Conservation (phyloP, 768 basidiomycete genomes). For the Phlegmacium glaucopus region DNA sequence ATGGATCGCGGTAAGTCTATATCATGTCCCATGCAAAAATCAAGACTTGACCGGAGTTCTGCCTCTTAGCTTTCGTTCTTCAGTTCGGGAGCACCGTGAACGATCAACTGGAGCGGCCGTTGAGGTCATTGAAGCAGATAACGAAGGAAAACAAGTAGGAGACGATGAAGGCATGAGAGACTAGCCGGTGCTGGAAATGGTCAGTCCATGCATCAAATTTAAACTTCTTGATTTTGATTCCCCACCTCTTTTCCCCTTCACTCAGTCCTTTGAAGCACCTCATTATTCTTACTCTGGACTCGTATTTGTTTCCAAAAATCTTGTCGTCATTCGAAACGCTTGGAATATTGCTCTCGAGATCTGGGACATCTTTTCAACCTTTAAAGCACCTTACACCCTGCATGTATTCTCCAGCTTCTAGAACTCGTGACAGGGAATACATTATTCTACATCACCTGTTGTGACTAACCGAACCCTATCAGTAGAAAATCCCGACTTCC, state of each 20-base stretch:
- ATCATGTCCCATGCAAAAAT: too few relatives aligned
- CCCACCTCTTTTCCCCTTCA: background rate
- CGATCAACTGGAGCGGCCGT: too few relatives aligned
- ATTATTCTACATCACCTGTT: constrained; percentile 28
- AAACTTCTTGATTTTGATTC: background rate
- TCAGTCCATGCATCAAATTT: constrained; percentile 15
- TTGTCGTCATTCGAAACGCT: constrained; percentile 33
- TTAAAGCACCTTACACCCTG: constrained; percentile 3
- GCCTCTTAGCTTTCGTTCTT: too few relatives aligned
- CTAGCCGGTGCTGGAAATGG: constrained; percentile 31
- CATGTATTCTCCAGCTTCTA: constrained; percentile 29
- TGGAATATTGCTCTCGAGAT: constrained; percentile 28
- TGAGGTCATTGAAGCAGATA: too few relatives aligned
- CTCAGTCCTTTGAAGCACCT: constrained; percentile 17
- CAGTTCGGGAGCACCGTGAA: too few relatives aligned
- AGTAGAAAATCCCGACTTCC: background rate
- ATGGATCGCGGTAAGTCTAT: too few relatives aligned
- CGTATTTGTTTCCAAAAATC: constrained; percentile 30
- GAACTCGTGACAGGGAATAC: constrained; percentile 18
- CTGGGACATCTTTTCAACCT: constrained; percentile 27
- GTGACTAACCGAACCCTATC: constrained; percentile 40
- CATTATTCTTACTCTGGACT: constrained; percentile 27
- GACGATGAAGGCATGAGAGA: too few relatives aligned
- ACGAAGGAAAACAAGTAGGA: too few relatives aligned
- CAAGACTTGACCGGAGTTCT: too few relatives aligned